A percentile compares a stretch with the other conserved stretches of the same genome.
Evolutionary conservation across 2,329 filamentous ascomycete genomes (phyloP).

Genomic region (Ophiostoma populinum): DNA sequence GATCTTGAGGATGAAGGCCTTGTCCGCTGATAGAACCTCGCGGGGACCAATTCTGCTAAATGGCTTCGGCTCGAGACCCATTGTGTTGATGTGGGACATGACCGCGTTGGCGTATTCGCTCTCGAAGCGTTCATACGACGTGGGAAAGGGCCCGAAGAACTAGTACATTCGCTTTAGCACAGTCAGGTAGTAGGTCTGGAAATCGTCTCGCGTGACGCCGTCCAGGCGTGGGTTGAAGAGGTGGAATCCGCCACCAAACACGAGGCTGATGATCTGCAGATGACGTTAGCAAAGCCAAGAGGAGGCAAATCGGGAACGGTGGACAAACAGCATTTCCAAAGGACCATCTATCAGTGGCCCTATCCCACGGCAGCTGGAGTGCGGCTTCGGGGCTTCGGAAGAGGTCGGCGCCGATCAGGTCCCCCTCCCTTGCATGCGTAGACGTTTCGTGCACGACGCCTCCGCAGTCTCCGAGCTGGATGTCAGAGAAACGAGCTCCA

Average conservation of each 20-base stretch:
- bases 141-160: neutral
- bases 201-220: neutral
- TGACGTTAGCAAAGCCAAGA: neutral
- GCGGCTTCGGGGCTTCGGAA: neutral
- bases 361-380: neutral
- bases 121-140: neutral
- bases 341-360: neutral
- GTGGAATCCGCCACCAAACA: neutral
- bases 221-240: neutral
- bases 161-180: neutral
- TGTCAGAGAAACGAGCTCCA: neutral
- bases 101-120: neutral
- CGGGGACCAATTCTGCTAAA: neutral
- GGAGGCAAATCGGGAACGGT: neutral
- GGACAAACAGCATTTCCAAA: neutral
- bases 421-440: neutral
- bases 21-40: neutral
- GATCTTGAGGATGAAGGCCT: neutral
- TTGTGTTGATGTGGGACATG: neutral
- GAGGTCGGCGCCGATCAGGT: neutral
- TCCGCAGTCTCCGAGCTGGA: neutral
- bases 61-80: neutral
- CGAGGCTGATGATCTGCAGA: neutral
- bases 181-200: neutral
- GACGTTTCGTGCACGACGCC: neutral